Evolutionary conservation across 2,329 filamentous ascomycete species (phyloP).

Genomic region (Arthrobotrys musiformis): DNA sequence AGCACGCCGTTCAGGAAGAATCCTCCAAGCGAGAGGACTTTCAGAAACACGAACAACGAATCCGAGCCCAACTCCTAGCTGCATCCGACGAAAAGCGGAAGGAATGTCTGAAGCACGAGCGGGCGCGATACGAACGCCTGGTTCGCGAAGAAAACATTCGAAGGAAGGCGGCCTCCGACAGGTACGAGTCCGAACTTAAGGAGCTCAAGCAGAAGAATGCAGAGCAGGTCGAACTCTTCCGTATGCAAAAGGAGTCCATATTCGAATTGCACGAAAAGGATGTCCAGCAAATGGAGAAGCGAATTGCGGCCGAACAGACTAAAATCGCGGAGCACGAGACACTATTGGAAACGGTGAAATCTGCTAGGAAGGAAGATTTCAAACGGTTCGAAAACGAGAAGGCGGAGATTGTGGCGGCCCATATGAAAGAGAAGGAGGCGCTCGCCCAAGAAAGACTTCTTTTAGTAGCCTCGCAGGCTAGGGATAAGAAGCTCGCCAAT

Average conservation of each 20-base stretch:
- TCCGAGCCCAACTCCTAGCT: constrained; percentile 44
- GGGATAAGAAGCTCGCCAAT: constrained; percentile 47
- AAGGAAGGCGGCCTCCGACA: constrained; percentile 49
- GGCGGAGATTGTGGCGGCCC: constrained; percentile 31
- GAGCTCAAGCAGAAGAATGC: constrained; percentile 52
- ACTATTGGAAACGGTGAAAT: constrained; percentile 47
- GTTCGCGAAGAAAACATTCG: constrained; percentile 52
- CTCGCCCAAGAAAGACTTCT: constrained; percentile 40
- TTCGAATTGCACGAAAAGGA: constrained; percentile 53
- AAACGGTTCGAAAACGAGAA: constrained; percentile 51
- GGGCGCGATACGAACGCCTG: constrained; percentile 45
- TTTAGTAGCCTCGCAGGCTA: constrained; percentile 32
- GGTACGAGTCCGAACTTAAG: constrained; percentile 50
- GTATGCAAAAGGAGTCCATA: constrained; percentile 53
- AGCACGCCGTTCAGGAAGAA: constrained; percentile 44
- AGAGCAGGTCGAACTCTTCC: constrained; percentile 51
- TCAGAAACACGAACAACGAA: constrained; percentile 53
- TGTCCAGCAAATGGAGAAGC: constrained; percentile 36
- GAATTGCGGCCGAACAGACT: constrained; percentile 21
- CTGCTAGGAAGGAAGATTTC: constrained; percentile 33
- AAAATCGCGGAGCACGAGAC: constrained; percentile 43
- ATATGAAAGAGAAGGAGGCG: constrained; percentile 32
- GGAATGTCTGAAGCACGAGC: constrained; percentile 50
- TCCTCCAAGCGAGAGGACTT: constrained; percentile 48
- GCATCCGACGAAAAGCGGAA: constrained; percentile 53